Evolutionary conservation across 2,329 filamentous ascomycete genomes (phyloP).

Genomic region (Phialophora expanda): DNA sequence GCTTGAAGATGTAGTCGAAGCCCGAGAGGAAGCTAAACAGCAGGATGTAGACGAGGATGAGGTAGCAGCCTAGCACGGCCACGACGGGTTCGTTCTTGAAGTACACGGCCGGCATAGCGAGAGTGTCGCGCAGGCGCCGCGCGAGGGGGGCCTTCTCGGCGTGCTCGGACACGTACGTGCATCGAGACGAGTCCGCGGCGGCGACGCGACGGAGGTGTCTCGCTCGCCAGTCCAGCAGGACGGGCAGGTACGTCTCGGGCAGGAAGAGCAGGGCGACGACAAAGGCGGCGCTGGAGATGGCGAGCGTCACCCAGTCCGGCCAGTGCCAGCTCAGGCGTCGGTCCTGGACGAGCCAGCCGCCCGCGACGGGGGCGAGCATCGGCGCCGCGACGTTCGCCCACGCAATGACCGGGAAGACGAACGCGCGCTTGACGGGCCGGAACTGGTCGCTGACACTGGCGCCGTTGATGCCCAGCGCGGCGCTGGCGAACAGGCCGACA

Average conservation of each 20-base stretch:
- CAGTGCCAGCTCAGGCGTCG: conserved; percentile 1
- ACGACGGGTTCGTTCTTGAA: conserved; percentile 52
- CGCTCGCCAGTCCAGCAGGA: conserved; percentile 19
- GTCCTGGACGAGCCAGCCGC: conserved; percentile 39
- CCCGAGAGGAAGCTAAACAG: conserved; percentile 51
- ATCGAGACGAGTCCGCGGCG: too few species aligned
- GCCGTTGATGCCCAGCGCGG: conserved; percentile 43
- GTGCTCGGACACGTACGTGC: neutral
- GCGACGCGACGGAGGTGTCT: conserved; percentile 11
- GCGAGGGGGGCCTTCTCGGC: neutral
- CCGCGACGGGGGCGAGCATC: neutral
- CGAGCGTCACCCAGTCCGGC: conserved; percentile 14
- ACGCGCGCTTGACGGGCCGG: conserved; percentile 4
- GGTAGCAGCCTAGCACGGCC: conserved; percentile 40
- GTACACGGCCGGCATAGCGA: conserved; percentile 48
- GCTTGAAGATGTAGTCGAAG: conserved; percentile 58
- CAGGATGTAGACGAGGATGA: conserved; percentile 43
- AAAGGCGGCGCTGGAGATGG: conserved; percentile 9
- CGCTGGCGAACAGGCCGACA: conserved; percentile 6
- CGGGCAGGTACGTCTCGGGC: conserved; percentile 14
- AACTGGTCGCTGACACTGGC: conserved; percentile 10
- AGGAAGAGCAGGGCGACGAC: conserved; percentile 9
- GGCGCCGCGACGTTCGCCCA: conserved; percentile 15
- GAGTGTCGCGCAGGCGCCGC: neutral
- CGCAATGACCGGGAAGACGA: conserved; percentile 12